A percentile compares a stretch with the other conserved stretches of the same genome.
phyloP scores from a whole-genome alignment of 108 stramenopile species.

The Skeletonema grethae region DNA sequence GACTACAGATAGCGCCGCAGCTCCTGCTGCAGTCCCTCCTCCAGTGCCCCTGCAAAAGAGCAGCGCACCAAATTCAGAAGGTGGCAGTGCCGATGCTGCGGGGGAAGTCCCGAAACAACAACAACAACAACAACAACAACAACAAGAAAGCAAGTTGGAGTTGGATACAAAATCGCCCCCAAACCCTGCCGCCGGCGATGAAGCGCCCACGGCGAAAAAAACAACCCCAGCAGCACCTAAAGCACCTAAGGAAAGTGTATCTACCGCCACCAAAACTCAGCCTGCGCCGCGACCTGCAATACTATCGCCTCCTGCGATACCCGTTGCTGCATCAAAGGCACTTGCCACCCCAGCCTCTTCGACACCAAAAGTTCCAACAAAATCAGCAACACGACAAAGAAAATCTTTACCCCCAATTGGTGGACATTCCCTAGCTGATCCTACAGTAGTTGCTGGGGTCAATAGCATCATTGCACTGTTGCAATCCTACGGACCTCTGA shows the following conservation, averaged over 20 bases:
- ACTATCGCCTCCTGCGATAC: slow-evolving; percentile 7
- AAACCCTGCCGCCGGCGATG: background rate
- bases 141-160: background rate
- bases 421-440: slow-evolving; percentile 14
- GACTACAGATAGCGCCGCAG: background rate
- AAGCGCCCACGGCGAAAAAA: background rate
- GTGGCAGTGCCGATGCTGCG: background rate
- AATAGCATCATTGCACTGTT: slow-evolving; percentile 26
- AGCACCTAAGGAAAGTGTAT: background rate
- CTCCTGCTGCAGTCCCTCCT: background rate
- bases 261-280: background rate
- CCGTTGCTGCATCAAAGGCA: background rate
- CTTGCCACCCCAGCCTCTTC: background rate
- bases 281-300: background rate
- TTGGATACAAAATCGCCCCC: background rate
- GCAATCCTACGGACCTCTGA: slow-evolving; percentile 34
- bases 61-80: background rate
- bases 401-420: background rate
- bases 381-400: background rate
- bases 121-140: background rate
- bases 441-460: slow-evolving; percentile 15
- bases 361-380: background rate
- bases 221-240: background rate
- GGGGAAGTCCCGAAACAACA: background rate
- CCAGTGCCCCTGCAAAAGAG: background rate